Evolutionary conservation across 306 rosid species (phyloP), one percentile per base, ranked within the genome.

Genomic region (Glycyrrhiza uralensis): DNA sequence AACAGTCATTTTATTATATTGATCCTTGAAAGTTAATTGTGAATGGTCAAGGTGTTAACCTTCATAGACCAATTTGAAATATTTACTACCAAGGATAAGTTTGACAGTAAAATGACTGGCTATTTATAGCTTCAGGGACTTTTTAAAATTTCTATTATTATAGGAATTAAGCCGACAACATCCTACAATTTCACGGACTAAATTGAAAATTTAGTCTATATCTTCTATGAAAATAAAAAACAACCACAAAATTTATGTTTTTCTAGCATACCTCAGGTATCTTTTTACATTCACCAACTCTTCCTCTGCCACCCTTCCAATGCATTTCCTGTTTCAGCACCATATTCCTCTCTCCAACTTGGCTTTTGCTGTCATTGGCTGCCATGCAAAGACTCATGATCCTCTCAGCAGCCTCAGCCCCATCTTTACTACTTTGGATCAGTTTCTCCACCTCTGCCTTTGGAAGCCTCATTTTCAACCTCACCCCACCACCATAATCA

Each of bases 381-480:
- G 75, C 76, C 86, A 85, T 72, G 70, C 84, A 94, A 3, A 91
- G 80, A 29, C 73, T 80, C 86, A 91, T 45, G 13, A 94, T 88
- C 88, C 66, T 91, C 84, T 88, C 84, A 1, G 89, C 93, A 1
- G 85, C 97, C 49, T 94, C 99, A 15, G 23, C 84, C 39, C 84
- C 85, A 58, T 85, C 80, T 64, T 56, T 85, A 41, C 93, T 81
- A 20, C 88, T 92, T 46, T 63, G 79, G 76, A 94, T 78, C 73
- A 91, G 44, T 74, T 49, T 89, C 90, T 91, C 96, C 4, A 95
- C 93, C 12, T 95, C 89, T 0, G 80, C 81, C 79, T 46, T 89
- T 0, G 92, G 97, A 33, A 95, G 85, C 85, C 82, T 84, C 88
- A 91, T 65, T 82, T 79, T 88, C 76, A 95, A 51, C 70, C 96